Evolutionary conservation across 345 rosid genomes (phyloP), one percentile per base, ranked within the genome.

Genomic region (Rubroshorea leprosula): DNA sequence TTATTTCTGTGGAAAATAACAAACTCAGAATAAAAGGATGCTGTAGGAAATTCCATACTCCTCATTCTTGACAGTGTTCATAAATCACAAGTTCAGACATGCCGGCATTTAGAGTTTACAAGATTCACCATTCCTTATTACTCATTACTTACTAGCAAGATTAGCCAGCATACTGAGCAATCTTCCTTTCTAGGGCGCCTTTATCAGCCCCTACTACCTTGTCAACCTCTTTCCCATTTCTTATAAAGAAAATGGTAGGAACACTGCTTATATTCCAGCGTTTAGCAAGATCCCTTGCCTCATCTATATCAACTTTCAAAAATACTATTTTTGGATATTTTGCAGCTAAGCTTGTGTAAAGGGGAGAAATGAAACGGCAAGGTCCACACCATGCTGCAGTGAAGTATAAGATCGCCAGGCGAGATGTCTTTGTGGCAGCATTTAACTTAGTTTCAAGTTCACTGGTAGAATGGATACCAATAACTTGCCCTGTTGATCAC

Each of bases 321-420:
- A 90, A 90, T n/a, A 82, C 90, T 0, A 73, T 76, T 67, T 80
- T 80, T 0, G 81, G 78, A 65, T 87, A 66, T 64, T 83, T 78
- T n/a, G 72, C 68, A n/a, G 94, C 96, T 75, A 82, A 71, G 69
- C 52, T 85, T 41, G 87, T 72, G 63, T 76, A 87, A 46, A 80
- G 69, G n/a, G 97, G 96, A 59, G 94, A 81, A 73, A 90, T 83
- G 78, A 82, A 73, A 12, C 88, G 94, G 69, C 96, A 90, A 3
- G 96, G 97, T 25, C 94, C 96, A 47, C 98, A 91, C 98, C 98
- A 91, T 29, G 88, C 70, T 31, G 98, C 96, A 2, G 98, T 91
- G 68, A 91, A 91, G 76, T 91, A 91, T 44, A 91, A 53, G 63
- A 91, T 75, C 35, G 80, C 74, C 61, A 91, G 83, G 15, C 96